phyloP scores from a whole-genome alignment of 306 rosid species.

The Rosa multiflora region DNA sequence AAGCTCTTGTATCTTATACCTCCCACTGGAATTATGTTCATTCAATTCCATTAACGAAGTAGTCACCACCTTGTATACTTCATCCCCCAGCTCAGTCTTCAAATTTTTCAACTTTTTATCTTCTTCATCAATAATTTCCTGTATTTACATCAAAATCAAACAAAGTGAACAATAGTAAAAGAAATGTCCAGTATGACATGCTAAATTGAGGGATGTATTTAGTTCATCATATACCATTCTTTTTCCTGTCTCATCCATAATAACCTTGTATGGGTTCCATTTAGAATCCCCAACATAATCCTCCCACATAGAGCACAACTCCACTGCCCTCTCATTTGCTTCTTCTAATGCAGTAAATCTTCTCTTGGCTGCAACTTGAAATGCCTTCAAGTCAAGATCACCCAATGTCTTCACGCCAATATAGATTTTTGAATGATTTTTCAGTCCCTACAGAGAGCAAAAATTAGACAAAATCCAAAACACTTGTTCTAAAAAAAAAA shows the following conservation, averaged over 20 bases:
- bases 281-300: neutral
- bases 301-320: neutral
- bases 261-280: neutral
- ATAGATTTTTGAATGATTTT: neutral
- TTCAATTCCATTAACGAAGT: neutral
- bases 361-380: constrained; percentile 1
- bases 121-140: neutral
- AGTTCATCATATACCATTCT: neutral
- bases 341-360: neutral
- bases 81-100: neutral
- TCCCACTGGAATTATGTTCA: neutral
- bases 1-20: neutral
- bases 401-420: constrained; percentile 8
- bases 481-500: neutral
- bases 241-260: neutral
- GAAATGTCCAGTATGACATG: neutral
- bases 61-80: neutral
- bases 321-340: constrained; percentile 6
- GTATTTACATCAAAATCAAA: neutral
- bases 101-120: neutral
- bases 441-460: neutral
- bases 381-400: constrained; percentile 8
- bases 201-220: neutral
- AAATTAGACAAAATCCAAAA: neutral
- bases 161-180: neutral